Percentiles rank a stretch among this genome's conserved stretches.
Conservation (phyloP, 768 basidiomycete genomes). For the Rubroboletus pulcherrimus region DNA sequence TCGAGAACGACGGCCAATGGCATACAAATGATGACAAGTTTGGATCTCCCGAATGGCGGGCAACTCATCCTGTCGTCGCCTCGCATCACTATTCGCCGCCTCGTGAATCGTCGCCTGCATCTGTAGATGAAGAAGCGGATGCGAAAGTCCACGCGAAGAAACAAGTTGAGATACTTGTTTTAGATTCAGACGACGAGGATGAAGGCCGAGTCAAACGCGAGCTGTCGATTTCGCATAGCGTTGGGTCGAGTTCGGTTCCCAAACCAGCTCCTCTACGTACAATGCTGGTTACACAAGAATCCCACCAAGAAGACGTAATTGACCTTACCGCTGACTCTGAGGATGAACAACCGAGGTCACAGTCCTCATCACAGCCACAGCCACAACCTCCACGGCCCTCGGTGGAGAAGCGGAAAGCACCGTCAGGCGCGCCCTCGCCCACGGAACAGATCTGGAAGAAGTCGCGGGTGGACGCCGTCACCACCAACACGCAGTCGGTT, state of each 20-base stretch:
- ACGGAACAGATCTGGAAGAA: conserved; percentile 78
- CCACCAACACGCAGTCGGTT: conserved; percentile 9
- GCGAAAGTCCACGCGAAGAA: conserved; percentile 44
- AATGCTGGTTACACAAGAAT: conserved; percentile 23
- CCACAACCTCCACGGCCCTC: conserved; percentile 29
- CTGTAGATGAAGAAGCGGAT: conserved; percentile 27
- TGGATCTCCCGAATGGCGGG: conserved; percentile 70
- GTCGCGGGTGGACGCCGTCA: conserved; percentile 35
- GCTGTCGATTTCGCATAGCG: conserved; percentile 60
- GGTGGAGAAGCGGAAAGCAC: conserved; percentile 57
- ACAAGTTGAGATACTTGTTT: conserved; percentile 57
- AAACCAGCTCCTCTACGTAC: conserved; percentile 23
- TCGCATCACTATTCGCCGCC: conserved; percentile 29
- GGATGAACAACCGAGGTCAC: conserved; percentile 52
- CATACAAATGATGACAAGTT: conserved; percentile 87
- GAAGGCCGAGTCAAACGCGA: conserved; percentile 74
- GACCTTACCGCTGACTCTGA: conserved; percentile 82
- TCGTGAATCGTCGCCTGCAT: conserved; percentile 25
- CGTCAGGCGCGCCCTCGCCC: conserved; percentile 46
- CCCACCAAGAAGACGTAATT: conserved; percentile 56
- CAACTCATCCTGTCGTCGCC: conserved; percentile 41
- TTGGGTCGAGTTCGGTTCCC: conserved; percentile 36
- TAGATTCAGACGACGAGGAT: conserved; percentile 76
- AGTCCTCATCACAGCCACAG: conserved; percentile 27
- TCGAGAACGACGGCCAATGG: conserved; percentile 96